phyloP scores from a whole-genome alignment of 352 stramenopile genomes.

The Phytophthora ohioensis region DNA sequence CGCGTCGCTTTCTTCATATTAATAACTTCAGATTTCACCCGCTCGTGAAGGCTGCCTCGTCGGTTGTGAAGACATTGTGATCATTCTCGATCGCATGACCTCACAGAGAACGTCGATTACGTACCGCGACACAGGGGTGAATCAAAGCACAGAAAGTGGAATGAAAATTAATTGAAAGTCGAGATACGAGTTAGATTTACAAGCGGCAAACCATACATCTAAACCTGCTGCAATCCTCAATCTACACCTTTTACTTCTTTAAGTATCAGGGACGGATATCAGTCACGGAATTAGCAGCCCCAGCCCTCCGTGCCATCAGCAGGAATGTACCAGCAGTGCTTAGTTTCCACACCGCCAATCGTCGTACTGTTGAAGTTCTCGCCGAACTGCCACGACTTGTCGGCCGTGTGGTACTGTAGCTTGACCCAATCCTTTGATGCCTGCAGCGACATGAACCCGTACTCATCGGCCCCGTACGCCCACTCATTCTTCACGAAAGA shows the following conservation, averaged over 20 bases:
- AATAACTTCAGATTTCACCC: too few species aligned
- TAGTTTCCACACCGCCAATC: constrained; percentile 16
- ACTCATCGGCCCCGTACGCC: constrained; percentile 36
- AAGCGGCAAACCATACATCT: background rate
- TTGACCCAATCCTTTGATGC: constrained; percentile 63
- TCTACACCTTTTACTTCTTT: background rate
- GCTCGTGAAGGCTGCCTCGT: too few species aligned
- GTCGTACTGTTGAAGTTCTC: constrained; percentile 10
- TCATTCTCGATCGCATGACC: too few species aligned
- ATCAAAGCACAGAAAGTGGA: too few species aligned
- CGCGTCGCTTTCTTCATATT: too few species aligned
- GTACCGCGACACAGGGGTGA: too few species aligned
- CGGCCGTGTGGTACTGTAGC: constrained; percentile 31
- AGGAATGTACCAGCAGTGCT: constrained; percentile 28
- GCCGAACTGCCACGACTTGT: constrained; percentile 8
- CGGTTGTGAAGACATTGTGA: too few species aligned
- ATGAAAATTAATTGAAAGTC: background rate
- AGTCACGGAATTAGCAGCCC: background rate
- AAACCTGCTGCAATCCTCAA: background rate
- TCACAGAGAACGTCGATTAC: too few species aligned
- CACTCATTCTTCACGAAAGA: constrained; percentile 59
- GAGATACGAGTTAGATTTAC: background rate
- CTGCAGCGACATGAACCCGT: constrained; percentile 48
- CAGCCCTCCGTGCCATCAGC: constrained; percentile 2
- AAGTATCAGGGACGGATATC: background rate